Evolutionary conservation across 495 filamentous ascomycete genomes (phyloP).

Genomic region (Penicillium bovifimosum): DNA sequence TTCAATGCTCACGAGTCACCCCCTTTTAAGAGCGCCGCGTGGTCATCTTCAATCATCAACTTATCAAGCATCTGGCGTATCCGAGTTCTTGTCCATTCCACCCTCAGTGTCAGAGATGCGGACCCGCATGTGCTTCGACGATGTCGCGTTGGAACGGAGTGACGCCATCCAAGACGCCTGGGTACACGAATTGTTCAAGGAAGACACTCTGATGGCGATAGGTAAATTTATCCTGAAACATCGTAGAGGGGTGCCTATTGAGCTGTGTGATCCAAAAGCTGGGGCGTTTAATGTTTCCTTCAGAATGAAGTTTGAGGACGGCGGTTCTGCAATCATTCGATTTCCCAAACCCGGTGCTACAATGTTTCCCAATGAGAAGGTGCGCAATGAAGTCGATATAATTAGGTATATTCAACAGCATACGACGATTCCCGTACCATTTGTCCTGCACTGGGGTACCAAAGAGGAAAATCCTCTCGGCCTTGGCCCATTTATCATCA

Average conservation of each 20-base stretch:
- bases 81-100: too few species aligned
- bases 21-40: too few species aligned
- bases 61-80: background rate
- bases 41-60: too few species aligned
- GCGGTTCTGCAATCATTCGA: constrained; percentile 6
- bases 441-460: constrained; percentile 31
- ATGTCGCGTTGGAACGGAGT: constrained; percentile 17
- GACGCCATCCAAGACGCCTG: constrained; percentile 12
- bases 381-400: constrained; percentile 36
- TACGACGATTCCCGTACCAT: constrained; percentile 35
- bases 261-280: constrained; percentile 1
- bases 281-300: constrained; percentile 15
- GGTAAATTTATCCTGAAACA: constrained; percentile 11
- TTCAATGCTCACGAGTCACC: too few species aligned
- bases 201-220: background rate
- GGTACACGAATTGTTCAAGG: constrained; percentile 11
- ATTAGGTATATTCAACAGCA: constrained; percentile 36
- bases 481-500: constrained; percentile 37
- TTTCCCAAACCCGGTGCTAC: constrained; percentile 12
- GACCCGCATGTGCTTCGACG: constrained; percentile 10
- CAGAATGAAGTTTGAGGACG: constrained; percentile 7
- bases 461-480: constrained; percentile 15
- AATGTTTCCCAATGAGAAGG: constrained; percentile 34
- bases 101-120: background rate
- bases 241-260: too few species aligned